Evolutionary conservation across 108 stramenopile species (phyloP), one percentile per base, ranked within the genome.

Genomic region (Cylindrotheca closterium): DNA sequence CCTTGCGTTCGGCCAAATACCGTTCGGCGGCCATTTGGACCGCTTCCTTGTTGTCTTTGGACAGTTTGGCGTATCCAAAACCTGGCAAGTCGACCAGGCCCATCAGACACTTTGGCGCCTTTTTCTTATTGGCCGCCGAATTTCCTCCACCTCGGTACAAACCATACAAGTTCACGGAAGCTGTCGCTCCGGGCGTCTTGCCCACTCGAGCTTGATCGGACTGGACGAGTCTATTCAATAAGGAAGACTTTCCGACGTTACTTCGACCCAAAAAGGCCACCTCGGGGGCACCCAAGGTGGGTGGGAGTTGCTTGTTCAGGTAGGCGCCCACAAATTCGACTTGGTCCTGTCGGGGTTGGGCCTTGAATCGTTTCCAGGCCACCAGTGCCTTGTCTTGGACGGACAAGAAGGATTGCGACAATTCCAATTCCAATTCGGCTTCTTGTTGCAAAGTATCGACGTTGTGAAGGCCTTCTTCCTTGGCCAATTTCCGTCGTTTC

Each of bases 71-170:
- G 80, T 94, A 97, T 23, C 96, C 96, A 71, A 96, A 97, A 2
- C 96, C 96, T n/a, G 96, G 96, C 8, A 97, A 69, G 60, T 97
- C 96, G 24, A 85, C 91, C 60, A 96, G 89, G 51, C 89, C 92
- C 58, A 93, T 60, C 21, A 89, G 49, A 1, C 55, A 49, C 60
- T 52, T 70, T 19, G 30, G 22, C 30, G 69, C 65, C 30, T 18
- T 31, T n/a, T 58, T 26, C 32, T 68, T 63, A 30, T 53, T 63
- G 30, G 47, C 8, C 28, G n/a, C 28, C 23, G 22, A 57, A 15
- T 45, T 55, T 7, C n/a, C n/a, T n/a, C n/a, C n/a, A 3, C 55
- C 29, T 7, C 25, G 57, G 49, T 59, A 63, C 34, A 86, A 65
- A 22, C 81, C 83, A 63, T 93, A 93, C 33, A 93, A 56, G 60